phyloP scores from a whole-genome alignment of 176 grass and related monocot genomes.

The Musa beccarii region DNA sequence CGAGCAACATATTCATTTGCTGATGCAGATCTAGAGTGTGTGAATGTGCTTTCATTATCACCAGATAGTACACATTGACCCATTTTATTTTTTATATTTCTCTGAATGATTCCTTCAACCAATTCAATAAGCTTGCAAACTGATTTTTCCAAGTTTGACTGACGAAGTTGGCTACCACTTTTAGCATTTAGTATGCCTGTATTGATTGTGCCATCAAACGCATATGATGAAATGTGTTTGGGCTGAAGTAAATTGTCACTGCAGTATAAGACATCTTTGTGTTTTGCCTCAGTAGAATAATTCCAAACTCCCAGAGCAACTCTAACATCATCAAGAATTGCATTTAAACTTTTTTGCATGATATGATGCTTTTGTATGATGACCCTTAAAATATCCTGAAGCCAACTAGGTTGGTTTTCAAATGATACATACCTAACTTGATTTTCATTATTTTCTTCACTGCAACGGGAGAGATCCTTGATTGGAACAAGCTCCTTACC shows the following conservation, averaged over 20 bases:
- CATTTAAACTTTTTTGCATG: constrained; percentile 31
- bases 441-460: neutral
- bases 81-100: neutral
- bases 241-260: neutral
- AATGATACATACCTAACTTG: neutral
- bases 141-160: neutral
- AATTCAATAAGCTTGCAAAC: neutral
- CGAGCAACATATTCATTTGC: constrained; percentile 5
- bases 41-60: neutral
- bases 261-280: neutral
- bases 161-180: neutral
- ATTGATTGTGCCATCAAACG: neutral
- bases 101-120: constrained; percentile 5
- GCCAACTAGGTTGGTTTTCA: constrained; percentile 37
- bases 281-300: constrained; percentile 8
- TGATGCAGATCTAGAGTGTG: neutral
- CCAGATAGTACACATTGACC: neutral
- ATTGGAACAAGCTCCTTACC: constrained; percentile 1
- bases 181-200: neutral
- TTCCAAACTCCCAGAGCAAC: constrained; percentile 27
- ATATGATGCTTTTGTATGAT: constrained; percentile 53
- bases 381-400: constrained; percentile 44
- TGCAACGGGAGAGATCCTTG: neutral
- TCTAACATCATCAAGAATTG: constrained; percentile 46
- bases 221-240: neutral